phyloP scores from a whole-genome alignment of 2,329 filamentous ascomycete species.

The Claviceps paspali region DNA sequence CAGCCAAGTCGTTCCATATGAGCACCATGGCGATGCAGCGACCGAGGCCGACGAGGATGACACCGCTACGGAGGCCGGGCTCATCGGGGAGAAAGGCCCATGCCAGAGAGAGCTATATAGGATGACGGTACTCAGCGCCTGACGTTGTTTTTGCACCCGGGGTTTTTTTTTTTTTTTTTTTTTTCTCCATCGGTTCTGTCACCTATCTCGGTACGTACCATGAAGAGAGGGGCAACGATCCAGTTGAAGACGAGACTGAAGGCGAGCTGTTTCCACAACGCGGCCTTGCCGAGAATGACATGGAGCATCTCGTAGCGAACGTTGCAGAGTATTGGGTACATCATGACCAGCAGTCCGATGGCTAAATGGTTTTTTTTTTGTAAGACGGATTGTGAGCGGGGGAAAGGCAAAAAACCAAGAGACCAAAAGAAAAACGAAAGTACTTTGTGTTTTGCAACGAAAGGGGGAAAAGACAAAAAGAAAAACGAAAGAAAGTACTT shows the following conservation, averaged over 20 bases:
- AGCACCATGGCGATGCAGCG: conserved; percentile 77
- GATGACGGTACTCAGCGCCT: too few relatives aligned
- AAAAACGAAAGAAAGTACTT: not conserved
- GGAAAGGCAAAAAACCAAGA: too few relatives aligned
- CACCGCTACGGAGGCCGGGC: conserved; percentile 41
- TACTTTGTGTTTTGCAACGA: too few relatives aligned
- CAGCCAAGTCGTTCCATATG: conserved; percentile 58
- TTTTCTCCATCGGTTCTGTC: not conserved
- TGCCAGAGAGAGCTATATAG: conserved; percentile 48
- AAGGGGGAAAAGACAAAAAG: not conserved
- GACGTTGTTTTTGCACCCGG: too few relatives aligned
- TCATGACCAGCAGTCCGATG: conserved; percentile 74
- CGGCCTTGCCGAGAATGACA: conserved; percentile 41
- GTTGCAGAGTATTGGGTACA: conserved; percentile 87
- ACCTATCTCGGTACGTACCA: too few relatives aligned
- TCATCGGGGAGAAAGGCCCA: conserved; percentile 54
- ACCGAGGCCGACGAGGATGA: conserved; percentile 72
- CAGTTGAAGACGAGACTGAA: conserved; percentile 71
- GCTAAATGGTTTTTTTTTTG: too few relatives aligned
- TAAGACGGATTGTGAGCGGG: not conserved
- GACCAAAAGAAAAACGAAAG: not conserved
- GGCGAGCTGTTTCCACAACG: conserved; percentile 62
- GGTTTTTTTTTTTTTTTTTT: not conserved
- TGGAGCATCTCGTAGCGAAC: conserved; percentile 66
- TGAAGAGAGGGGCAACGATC: conserved; percentile 68